Evolutionary conservation across 257 asterid genomes (phyloP).

Genomic region (Solanum chmielewskii): DNA sequence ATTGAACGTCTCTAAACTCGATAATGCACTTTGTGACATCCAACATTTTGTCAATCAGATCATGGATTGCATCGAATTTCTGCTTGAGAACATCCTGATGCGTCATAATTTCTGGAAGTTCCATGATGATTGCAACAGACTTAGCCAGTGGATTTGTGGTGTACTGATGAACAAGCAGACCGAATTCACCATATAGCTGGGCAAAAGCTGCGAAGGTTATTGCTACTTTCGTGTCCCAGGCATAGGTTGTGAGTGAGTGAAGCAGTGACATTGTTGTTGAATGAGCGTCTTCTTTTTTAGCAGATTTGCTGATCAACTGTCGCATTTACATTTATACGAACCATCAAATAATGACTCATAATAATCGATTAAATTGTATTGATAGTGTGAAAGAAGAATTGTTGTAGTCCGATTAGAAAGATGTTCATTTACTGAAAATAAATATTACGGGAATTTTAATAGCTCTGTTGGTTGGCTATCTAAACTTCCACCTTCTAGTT

Average conservation of each 20-base stretch:
- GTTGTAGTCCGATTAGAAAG: too few species aligned
- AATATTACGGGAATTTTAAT: too few species aligned
- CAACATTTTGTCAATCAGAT: conserved; percentile 19
- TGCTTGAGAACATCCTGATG: conserved; percentile 9
- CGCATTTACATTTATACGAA: background rate
- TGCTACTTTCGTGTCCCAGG: conserved; percentile 33
- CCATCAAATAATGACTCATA: background rate
- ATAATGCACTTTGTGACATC: conserved; percentile 17
- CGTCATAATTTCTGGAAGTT: conserved; percentile 28
- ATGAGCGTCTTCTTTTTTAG: conserved; percentile 20
- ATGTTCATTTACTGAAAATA: too few species aligned
- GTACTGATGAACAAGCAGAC: conserved; percentile 25
- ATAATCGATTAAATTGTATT: background rate
- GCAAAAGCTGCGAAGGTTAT: conserved; percentile 28
- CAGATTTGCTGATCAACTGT: conserved; percentile 22
- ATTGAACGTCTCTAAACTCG: conserved; percentile 18
- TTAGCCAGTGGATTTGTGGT: conserved; percentile 23
- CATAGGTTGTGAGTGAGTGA: conserved; percentile 15
- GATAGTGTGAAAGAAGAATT: background rate
- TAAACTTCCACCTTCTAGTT: too few species aligned
- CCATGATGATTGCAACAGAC: conserved; percentile 21
- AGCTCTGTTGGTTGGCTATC: too few species aligned
- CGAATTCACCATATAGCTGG: conserved; percentile 23
- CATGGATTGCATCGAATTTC: conserved; percentile 12
- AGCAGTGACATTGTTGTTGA: conserved; percentile 14